Evolutionary conservation across 768 basidiomycete species (phyloP).

Genomic region (Saitozyma podzolica): DNA sequence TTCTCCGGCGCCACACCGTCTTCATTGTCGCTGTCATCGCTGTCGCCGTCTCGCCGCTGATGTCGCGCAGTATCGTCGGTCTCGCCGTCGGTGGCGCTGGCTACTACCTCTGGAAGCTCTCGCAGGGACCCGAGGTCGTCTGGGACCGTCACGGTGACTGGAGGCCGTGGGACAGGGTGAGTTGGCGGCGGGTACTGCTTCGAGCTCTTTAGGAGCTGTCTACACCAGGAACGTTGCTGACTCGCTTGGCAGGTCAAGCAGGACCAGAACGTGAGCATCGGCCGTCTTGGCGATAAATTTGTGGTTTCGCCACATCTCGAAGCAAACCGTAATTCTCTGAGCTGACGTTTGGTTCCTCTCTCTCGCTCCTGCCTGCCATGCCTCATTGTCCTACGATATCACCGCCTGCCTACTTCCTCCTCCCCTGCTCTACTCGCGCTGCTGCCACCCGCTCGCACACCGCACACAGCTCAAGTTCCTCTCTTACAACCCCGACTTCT

Average conservation of each 20-base stretch:
- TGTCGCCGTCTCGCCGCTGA: constrained; percentile 28
- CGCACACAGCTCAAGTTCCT: constrained; percentile 26
- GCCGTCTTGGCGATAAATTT: neutral
- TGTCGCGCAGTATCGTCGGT: constrained; percentile 51
- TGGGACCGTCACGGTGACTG: constrained; percentile 71
- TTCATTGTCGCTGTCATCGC: neutral
- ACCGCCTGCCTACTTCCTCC: neutral
- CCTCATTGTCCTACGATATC: neutral
- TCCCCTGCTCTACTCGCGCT: neutral
- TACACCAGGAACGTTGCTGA: neutral
- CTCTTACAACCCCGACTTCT: constrained; percentile 29
- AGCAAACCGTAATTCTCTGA: neutral
- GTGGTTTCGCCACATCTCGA: neutral
- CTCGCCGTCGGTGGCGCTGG: constrained; percentile 59
- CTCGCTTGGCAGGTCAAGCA: constrained; percentile 26
- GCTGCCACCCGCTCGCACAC: neutral
- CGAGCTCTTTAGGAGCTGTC: neutral
- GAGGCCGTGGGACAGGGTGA: constrained; percentile 81
- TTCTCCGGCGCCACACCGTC: constrained; percentile 16
- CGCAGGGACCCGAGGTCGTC: constrained; percentile 58
- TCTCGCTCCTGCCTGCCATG: neutral
- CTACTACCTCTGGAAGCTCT: constrained; percentile 67
- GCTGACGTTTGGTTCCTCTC: constrained; percentile 1
- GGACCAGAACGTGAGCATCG: constrained; percentile 57
- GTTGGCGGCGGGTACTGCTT: constrained; percentile 54